Conservation (phyloP, 2,329 filamentous ascomycete species). For the Diatrype stigma region DNA sequence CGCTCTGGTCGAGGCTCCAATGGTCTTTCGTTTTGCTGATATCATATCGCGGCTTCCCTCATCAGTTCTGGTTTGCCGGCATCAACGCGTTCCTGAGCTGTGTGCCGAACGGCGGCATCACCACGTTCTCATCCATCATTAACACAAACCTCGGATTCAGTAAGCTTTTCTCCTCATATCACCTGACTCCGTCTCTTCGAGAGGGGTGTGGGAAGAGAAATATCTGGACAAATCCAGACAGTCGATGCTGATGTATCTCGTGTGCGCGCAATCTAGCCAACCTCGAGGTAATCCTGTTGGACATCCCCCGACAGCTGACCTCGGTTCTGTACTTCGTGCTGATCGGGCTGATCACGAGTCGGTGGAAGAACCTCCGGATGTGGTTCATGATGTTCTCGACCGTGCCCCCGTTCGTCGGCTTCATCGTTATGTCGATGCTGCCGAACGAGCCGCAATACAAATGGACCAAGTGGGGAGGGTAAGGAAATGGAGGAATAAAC, state of each 20-base stretch:
- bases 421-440: conserved; percentile 31
- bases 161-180: conserved; percentile 9
- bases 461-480: conserved; percentile 34
- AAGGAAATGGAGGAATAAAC: too few species aligned
- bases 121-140: conserved; percentile 31
- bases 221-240: neutral
- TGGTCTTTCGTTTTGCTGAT: too few species aligned
- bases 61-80: conserved; percentile 35
- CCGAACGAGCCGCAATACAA: conserved; percentile 30
- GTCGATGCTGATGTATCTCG: too few species aligned
- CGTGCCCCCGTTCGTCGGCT: conserved; percentile 31
- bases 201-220: too few species aligned
- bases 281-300: conserved; percentile 32
- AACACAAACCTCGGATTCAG: conserved; percentile 33
- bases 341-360: conserved; percentile 29
- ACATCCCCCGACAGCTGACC: conserved; percentile 29
- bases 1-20: neutral
- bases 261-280: conserved; percentile 22
- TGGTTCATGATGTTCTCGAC: conserved; percentile 34
- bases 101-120: conserved; percentile 33
- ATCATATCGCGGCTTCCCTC: too few species aligned
- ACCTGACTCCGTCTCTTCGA: neutral
- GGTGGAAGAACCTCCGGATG: conserved; percentile 30
- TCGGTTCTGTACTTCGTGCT: conserved; percentile 32
- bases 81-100: conserved; percentile 32